Conservation (phyloP, 176 grass and related monocot genomes). For the Elaeis guineensis region DNA sequence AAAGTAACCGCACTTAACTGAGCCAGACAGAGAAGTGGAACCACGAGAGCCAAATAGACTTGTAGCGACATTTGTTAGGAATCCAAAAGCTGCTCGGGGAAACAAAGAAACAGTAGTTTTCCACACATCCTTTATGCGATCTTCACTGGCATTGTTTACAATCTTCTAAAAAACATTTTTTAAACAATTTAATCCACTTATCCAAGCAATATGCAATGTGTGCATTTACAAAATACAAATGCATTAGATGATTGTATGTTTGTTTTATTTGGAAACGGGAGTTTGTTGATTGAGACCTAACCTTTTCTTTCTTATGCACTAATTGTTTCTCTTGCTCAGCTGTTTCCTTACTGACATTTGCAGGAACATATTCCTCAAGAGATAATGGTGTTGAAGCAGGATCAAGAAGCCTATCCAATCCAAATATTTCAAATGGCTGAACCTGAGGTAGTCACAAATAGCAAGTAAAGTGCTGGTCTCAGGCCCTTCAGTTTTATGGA, state of each 20-base stretch:
- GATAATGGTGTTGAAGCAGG: conserved; percentile 23
- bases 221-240: too few species aligned
- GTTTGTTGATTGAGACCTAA: not conserved
- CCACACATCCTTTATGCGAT: conserved; percentile 37
- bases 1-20: conserved; percentile 24
- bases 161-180: conserved; percentile 29
- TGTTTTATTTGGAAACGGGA: too few species aligned
- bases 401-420: conserved; percentile 61
- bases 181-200: conserved; percentile 8
- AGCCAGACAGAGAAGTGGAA: conserved; percentile 29
- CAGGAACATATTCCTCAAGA: conserved; percentile 27
- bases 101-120: conserved; percentile 52
- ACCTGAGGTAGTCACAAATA: conserved; percentile 44
- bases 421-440: conserved; percentile 75
- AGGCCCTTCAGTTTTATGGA: too few species aligned
- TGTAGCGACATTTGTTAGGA: conserved; percentile 51
- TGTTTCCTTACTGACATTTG: conserved; percentile 16
- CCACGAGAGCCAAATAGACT: conserved; percentile 42
- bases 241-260: too few species aligned
- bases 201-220: not conserved
- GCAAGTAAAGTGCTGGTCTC: not conserved
- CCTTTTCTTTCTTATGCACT: conserved; percentile 32
- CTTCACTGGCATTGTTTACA: conserved; percentile 46
- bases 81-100: conserved; percentile 47
- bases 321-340: conserved; percentile 43